Evolutionary conservation across 2,329 filamentous ascomycete genomes (phyloP).

Genomic region (Pestalotiopsis sp.): DNA sequence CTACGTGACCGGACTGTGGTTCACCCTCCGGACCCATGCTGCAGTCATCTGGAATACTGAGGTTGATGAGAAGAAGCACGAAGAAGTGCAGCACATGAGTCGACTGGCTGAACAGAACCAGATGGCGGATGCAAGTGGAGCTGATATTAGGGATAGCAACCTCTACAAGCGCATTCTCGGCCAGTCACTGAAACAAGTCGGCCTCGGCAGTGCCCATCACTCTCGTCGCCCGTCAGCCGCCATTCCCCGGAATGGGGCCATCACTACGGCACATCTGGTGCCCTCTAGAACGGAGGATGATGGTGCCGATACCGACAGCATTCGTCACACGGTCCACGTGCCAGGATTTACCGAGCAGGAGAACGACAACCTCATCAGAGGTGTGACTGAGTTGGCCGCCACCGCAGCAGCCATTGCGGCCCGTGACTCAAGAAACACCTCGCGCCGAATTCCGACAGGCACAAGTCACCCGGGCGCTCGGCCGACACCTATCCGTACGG

Average conservation of each 20-base stretch:
- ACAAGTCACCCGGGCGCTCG: slow-evolving; percentile 27
- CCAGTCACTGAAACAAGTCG: slow-evolving; percentile 84
- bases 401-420: slow-evolving; percentile 88
- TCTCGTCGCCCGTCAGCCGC: slow-evolving; percentile 26
- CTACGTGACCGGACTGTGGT: slow-evolving; percentile 92
- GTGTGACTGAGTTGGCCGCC: slow-evolving; percentile 91
- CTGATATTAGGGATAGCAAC: slow-evolving; percentile 82
- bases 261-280: slow-evolving; percentile 70
- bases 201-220: slow-evolving; percentile 54
- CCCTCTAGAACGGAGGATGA: slow-evolving; percentile 65
- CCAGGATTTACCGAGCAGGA: slow-evolving; percentile 80
- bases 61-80: slow-evolving; percentile 72
- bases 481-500: slow-evolving; percentile 36
- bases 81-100: slow-evolving; percentile 42
- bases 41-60: slow-evolving; percentile 96
- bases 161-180: slow-evolving; percentile 93
- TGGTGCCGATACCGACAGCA: slow-evolving; percentile 41
- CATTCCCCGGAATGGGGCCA: slow-evolving; percentile 43
- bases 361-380: slow-evolving; percentile 78
- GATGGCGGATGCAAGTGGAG: slow-evolving; percentile 50
- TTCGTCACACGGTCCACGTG: slow-evolving; percentile 52
- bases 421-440: slow-evolving; percentile 62
- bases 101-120: slow-evolving; percentile 38
- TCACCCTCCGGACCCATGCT: slow-evolving; percentile 93
- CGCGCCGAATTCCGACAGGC: slow-evolving; percentile 41